phyloP scores from a whole-genome alignment of 2,329 filamentous ascomycete species.

The Phaeosphaeria sp. region DNA sequence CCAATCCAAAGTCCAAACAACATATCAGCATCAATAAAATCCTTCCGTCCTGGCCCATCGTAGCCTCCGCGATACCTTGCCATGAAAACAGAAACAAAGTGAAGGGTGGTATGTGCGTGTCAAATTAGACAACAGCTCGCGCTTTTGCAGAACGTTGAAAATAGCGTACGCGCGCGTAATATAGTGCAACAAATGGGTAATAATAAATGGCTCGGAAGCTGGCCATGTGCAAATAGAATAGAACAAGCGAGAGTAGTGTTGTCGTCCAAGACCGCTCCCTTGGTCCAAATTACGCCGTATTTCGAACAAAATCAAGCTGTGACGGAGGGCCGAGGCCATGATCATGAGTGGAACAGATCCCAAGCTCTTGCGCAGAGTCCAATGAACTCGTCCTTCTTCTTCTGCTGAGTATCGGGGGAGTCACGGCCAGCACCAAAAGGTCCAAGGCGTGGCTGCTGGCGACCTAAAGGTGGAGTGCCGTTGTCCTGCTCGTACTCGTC shows the following conservation, averaged over 20 bases:
- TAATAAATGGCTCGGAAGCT: constrained; percentile 15
- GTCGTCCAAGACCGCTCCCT: constrained; percentile 14
- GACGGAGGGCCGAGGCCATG: constrained; percentile 11
- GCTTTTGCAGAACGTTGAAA: constrained; percentile 27
- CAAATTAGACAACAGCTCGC: constrained; percentile 30
- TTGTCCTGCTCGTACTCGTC: constrained; percentile 92
- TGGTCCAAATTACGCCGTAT: constrained; percentile 32
- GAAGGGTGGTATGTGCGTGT: constrained; percentile 10
- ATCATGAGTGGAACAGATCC: constrained; percentile 92
- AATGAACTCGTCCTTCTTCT: constrained; percentile 93
- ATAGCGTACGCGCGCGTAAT: constrained; percentile 3
- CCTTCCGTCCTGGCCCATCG: not conserved
- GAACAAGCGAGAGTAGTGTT: constrained; percentile 28
- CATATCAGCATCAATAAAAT: constrained; percentile 10
- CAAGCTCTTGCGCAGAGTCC: constrained; percentile 85
- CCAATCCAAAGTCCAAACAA: constrained; percentile 9
- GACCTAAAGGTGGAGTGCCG: constrained; percentile 81
- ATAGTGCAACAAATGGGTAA: constrained; percentile 19
- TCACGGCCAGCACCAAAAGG: constrained; percentile 84
- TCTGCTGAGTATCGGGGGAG: constrained; percentile 79
- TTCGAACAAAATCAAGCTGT: constrained; percentile 15
- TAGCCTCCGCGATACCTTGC: not conserved
- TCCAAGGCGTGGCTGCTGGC: constrained; percentile 58
- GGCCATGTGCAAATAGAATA: constrained; percentile 23
- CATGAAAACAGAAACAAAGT: constrained; percentile 3